Conservation (phyloP, 78 protist species). For the Guillardia theta region DNA sequence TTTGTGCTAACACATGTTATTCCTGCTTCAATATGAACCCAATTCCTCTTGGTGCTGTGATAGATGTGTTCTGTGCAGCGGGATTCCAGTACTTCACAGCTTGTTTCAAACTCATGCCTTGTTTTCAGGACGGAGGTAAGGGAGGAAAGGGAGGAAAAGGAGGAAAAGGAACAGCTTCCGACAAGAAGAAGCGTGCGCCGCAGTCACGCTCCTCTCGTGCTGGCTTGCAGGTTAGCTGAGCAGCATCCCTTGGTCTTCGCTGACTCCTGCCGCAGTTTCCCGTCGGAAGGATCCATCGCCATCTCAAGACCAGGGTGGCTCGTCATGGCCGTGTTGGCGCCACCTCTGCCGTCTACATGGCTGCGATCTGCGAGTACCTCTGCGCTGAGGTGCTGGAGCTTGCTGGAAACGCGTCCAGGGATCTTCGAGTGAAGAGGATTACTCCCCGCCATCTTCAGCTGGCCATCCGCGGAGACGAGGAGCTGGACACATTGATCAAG, state of each 20-base stretch:
- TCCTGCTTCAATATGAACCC: no score
- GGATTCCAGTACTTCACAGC: no score
- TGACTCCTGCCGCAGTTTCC: constrained; percentile 62
- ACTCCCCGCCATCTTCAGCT: constrained; percentile 95
- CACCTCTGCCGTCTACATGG: constrained; percentile 85
- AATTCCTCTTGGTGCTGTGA: no score
- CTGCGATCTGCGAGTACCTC: constrained; percentile 93
- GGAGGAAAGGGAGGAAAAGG: constrained; percentile 42
- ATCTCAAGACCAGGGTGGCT: constrained; percentile 74
- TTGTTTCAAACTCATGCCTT: no score
- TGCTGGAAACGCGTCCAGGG: constrained; percentile 88
- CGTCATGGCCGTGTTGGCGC: constrained; percentile 81
- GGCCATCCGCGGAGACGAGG: constrained; percentile 95
- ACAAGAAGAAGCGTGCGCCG: constrained; percentile 37
- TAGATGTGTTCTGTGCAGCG: no score
- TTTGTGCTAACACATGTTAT: no score
- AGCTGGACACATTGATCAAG: constrained; percentile 83
- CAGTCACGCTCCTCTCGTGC: constrained; percentile 47
- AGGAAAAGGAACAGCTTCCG: constrained; percentile 19
- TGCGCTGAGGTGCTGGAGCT: constrained; percentile 85
- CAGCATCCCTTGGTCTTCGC: not conserved
- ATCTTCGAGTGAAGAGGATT: constrained; percentile 86
- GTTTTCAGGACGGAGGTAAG: constrained; percentile 8
- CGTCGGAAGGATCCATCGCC: constrained; percentile 90
- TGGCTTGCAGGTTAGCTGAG: constrained; percentile 34